phyloP scores from a whole-genome alignment of 306 rosid species.

The Quercus mongolica region DNA sequence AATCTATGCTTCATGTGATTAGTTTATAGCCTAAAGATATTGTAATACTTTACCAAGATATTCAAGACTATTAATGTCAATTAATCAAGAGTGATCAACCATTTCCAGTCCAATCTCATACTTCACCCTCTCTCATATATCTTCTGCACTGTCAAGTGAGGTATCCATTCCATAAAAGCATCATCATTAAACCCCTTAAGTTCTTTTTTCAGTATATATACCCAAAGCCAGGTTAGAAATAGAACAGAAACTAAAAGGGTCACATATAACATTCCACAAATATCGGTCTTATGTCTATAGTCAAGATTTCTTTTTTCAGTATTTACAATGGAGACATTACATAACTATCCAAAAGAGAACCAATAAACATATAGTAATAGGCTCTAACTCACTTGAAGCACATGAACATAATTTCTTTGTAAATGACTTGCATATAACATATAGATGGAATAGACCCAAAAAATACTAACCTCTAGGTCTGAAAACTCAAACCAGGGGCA shows the following conservation, averaged over 20 bases:
- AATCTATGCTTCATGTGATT: not conserved
- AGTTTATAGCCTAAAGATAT: not conserved
- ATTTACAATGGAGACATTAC: constrained; percentile 1
- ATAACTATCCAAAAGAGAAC: not conserved
- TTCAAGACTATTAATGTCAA: not conserved
- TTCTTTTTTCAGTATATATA: not conserved
- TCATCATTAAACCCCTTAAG: not conserved
- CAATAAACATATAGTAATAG: not conserved
- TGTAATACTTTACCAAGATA: not conserved
- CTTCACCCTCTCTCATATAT: not conserved
- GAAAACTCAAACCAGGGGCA: constrained; percentile 99
- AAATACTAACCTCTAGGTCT: constrained; percentile 84
- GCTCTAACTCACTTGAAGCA: not conserved
- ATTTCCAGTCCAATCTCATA: not conserved
- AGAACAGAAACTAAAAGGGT: constrained; percentile 9
- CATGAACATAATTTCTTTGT: not conserved
- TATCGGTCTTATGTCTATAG: constrained; percentile 14
- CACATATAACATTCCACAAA: constrained; percentile 12
- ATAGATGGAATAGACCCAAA: constrained; percentile 18
- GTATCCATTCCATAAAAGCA: not conserved
- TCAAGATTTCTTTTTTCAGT: constrained; percentile 9
- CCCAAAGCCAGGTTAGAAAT: constrained; percentile 1
- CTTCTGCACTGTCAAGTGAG: not conserved
- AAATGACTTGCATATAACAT: not conserved
- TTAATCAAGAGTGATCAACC: not conserved